phyloP scores from a whole-genome alignment of 2,329 filamentous ascomycete species.

The Furcasterigmium furcatum region DNA sequence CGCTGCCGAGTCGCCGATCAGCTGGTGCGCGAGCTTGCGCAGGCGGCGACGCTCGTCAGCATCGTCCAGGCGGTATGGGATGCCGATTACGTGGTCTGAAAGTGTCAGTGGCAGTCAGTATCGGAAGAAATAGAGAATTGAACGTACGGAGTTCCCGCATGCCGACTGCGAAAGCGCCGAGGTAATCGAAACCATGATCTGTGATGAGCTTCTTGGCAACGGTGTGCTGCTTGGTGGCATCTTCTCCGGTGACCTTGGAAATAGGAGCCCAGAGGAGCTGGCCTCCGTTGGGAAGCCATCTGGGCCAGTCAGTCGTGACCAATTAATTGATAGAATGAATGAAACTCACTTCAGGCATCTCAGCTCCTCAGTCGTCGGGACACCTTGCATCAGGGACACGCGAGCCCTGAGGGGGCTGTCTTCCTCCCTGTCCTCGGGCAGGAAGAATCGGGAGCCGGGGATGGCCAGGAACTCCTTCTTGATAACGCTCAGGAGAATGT shows the following conservation, averaged over 20 bases:
- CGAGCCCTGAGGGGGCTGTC: conserved; percentile 20
- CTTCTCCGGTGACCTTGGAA: conserved; percentile 25
- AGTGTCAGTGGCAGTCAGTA: not conserved
- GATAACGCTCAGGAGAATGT: conserved; percentile 26
- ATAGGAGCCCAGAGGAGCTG: conserved; percentile 35
- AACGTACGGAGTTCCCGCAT: conserved; percentile 21
- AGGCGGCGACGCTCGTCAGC: conserved; percentile 27
- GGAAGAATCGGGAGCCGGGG: conserved; percentile 26
- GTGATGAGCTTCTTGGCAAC: conserved; percentile 20
- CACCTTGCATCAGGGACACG: conserved; percentile 25
- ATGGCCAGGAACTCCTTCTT: conserved; percentile 28
- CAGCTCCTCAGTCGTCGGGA: conserved; percentile 35
- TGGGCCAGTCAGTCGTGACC: conserved; percentile 22
- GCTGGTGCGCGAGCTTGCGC: conserved; percentile 20
- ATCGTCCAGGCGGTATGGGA: conserved; percentile 45
- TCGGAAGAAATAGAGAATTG: not conserved
- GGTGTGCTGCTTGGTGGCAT: conserved; percentile 28
- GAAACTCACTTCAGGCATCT: conserved; percentile 20
- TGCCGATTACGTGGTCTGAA: conserved; percentile 45
- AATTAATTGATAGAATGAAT: conserved; percentile 1
- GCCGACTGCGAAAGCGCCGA: conserved; percentile 24
- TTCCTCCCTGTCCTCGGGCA: conserved; percentile 26
- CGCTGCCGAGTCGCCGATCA: conserved; percentile 33
- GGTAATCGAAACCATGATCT: conserved; percentile 23
- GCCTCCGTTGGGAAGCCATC: conserved; percentile 32